phyloP scores from a whole-genome alignment of 176 grass and related monocot genomes.

The Poa annua region DNA sequence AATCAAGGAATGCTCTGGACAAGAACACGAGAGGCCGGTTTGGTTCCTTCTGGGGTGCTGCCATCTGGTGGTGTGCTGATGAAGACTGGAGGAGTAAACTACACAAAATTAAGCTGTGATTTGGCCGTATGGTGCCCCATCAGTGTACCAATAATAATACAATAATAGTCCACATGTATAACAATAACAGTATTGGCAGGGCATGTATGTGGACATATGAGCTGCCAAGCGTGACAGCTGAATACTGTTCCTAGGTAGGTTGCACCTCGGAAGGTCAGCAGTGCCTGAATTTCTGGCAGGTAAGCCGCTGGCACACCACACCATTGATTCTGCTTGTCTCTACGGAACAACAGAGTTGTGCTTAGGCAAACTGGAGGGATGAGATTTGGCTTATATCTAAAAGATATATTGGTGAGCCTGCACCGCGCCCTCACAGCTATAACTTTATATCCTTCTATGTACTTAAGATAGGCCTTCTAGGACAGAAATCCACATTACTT shows the following conservation, averaged over 20 bases:
- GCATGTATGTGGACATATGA: slow-evolving; percentile 43
- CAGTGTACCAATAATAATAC: neutral
- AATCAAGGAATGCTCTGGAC: slow-evolving; percentile 37
- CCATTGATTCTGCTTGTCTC: neutral
- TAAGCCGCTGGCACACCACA: slow-evolving; percentile 26
- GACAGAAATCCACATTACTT: no score
- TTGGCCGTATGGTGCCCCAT: slow-evolving; percentile 37
- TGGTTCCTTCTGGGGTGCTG: slow-evolving; percentile 47
- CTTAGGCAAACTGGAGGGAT: neutral
- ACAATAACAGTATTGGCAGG: neutral
- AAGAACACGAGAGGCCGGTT: slow-evolving; percentile 25
- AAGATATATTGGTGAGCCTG: no score
- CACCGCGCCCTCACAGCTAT: no score
- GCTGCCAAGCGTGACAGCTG: slow-evolving; percentile 26
- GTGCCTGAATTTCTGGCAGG: slow-evolving; percentile 35
- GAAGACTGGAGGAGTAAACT: slow-evolving; percentile 5
- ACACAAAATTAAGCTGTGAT: slow-evolving; percentile 33
- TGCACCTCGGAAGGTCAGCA: slow-evolving; percentile 29
- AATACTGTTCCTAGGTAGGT: slow-evolving; percentile 28
- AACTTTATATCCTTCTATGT: no score
- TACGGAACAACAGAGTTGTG: slow-evolving; percentile 9
- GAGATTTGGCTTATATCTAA: neutral
- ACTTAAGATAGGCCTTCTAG: no score
- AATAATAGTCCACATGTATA: slow-evolving; percentile 13
- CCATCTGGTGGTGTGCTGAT: slow-evolving; percentile 37